Evolutionary conservation across 805 yeast species (phyloP).

Genomic region (Geotrichum ghanense): DNA sequence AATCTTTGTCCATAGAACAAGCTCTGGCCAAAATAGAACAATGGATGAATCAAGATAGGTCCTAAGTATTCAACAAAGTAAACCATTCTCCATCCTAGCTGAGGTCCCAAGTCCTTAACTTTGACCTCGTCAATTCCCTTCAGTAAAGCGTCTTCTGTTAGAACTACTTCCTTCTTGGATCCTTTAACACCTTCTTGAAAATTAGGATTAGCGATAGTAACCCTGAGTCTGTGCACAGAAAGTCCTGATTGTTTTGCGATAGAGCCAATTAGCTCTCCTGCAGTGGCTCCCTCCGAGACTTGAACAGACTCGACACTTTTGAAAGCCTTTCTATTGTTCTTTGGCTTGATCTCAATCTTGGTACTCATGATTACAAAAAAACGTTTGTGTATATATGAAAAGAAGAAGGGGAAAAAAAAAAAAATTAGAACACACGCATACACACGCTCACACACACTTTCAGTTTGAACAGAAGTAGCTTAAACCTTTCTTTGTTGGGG

Average conservation of each 20-base stretch:
- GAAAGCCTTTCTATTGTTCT: slow-evolving; percentile 1
- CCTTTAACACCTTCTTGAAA: slow-evolving; percentile 19
- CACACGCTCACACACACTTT: no score
- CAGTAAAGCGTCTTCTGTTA: slow-evolving; percentile 35
- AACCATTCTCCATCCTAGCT: slow-evolving; percentile 87
- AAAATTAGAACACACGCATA: no score
- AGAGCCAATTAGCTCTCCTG: slow-evolving; percentile 29
- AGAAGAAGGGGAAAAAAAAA: background rate
- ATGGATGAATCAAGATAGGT: slow-evolving; percentile 70
- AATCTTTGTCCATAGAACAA: slow-evolving; percentile 25
- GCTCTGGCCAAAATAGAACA: slow-evolving; percentile 41
- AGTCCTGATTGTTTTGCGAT: slow-evolving; percentile 36
- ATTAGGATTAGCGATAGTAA: slow-evolving; percentile 32
- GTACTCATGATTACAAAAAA: background rate
- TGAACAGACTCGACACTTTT: background rate
- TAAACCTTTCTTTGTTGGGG: no score
- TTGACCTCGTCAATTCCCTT: slow-evolving; percentile 31
- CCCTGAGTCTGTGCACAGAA: slow-evolving; percentile 42
- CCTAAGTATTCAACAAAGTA: slow-evolving; percentile 82
- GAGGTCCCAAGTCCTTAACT: slow-evolving; percentile 88
- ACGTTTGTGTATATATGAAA: background rate
- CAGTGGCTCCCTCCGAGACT: no score
- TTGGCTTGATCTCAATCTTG: background rate
- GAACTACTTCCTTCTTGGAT: slow-evolving; percentile 30
- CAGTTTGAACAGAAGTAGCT: no score